phyloP scores from a whole-genome alignment of 176 grass and related monocot species.

The Pontederia paniculata region DNA sequence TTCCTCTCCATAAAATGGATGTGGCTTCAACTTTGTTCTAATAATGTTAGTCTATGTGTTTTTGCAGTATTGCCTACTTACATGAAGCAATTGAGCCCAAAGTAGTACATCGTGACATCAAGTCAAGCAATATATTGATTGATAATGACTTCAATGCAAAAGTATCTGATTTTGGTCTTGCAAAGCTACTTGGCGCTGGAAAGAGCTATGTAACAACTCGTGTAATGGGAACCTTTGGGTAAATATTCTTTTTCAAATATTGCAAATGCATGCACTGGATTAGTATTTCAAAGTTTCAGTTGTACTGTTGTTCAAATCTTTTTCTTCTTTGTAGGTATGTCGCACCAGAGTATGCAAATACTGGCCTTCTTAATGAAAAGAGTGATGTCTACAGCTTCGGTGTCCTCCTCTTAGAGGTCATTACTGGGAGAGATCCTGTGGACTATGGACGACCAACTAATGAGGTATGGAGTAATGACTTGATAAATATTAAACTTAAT shows the following conservation, averaged over 20 bases:
- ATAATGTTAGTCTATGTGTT: background rate
- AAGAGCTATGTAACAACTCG: constrained; percentile 16
- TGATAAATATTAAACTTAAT: background rate
- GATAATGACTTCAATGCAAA: constrained; percentile 18
- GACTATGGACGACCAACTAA: constrained; percentile 13
- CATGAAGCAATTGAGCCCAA: constrained; percentile 19
- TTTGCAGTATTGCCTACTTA: constrained; percentile 16
- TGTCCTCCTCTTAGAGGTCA: constrained; percentile 11
- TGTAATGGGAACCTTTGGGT: constrained; percentile 19
- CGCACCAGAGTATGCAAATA: constrained; percentile 16
- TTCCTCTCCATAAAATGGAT: no score
- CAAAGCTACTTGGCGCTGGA: constrained; percentile 15
- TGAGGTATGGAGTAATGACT: constrained; percentile 1
- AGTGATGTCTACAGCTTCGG: constrained; percentile 18
- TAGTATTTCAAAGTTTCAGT: background rate
- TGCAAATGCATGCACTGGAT: background rate
- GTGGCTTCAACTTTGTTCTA: background rate
- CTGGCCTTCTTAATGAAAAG: constrained; percentile 18
- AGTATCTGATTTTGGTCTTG: constrained; percentile 21
- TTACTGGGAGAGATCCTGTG: constrained; percentile 16
- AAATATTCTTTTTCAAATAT: constrained; percentile 6
- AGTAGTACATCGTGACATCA: constrained; percentile 19
- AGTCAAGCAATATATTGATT: constrained; percentile 19
- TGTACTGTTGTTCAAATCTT: background rate
- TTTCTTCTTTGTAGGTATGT: constrained; percentile 7